Percentiles rank a stretch among this genome's conserved stretches.
Conservation (phyloP, 2,329 filamentous ascomycete species). For the Lachnellula subtilissima region DNA sequence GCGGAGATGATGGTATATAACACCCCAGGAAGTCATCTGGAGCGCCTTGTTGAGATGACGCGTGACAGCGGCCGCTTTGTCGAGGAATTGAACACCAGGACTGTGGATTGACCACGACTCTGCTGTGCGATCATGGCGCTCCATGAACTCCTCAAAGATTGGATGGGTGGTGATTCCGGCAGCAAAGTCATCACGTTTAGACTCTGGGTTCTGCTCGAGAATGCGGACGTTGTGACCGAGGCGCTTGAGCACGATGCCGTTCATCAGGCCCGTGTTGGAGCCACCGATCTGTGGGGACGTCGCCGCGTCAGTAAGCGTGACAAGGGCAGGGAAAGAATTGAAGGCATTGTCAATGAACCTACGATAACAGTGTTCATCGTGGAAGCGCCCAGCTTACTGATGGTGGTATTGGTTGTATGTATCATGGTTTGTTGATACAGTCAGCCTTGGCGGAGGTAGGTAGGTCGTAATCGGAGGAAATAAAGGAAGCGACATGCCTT, state of each 20-base stretch:
- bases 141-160: conserved; percentile 10
- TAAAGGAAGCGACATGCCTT: no score
- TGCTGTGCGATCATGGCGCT: conserved; percentile 3
- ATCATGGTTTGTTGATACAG: no score
- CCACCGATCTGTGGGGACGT: conserved; percentile 3
- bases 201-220: conserved; percentile 10
- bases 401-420: no score
- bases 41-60: conserved; percentile 1
- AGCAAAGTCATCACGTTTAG: conserved; percentile 5
- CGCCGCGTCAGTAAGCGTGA: not conserved
- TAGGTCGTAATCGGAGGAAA: no score
- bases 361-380: not conserved
- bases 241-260: conserved; percentile 6
- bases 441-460: no score
- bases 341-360: not conserved
- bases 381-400: not conserved
- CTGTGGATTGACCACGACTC: not conserved
- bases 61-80: conserved; percentile 2
- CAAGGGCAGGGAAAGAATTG: not conserved
- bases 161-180: conserved; percentile 15
- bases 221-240: conserved; percentile 12
- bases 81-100: not conserved
- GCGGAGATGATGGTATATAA: conserved; percentile 15
- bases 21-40: conserved; percentile 15
- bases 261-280: conserved; percentile 8